Base-by-base conservation (phyloP, 768 basidiomycete genomes). In the Russula olivacea region DNA sequence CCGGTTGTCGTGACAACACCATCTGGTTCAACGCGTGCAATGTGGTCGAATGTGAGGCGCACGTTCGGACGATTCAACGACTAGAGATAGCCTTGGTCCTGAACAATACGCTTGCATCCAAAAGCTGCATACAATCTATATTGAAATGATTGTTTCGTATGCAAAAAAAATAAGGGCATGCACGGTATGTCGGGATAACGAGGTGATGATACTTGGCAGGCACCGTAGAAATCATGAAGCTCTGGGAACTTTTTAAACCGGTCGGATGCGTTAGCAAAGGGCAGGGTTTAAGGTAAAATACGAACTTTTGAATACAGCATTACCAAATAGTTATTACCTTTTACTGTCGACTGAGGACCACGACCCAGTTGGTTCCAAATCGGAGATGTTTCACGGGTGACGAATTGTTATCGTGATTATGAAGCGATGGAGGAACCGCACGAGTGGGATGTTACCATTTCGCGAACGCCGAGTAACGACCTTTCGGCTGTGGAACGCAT, bases 61-160 rank as follows among this genome's bases (percentile, higher is more conserved):
- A 86, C 80, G 69, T 87, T 86, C 1, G 81, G 75, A 52, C 74
- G 74, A 55, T 80, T 72, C 56, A 87, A 71, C 23, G 77, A 75
- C 12, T 77, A 69, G 17, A 87, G 77, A 69, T 85, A 86, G 32
- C 78, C 78, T 3, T 81, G 80, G 68, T 88, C 82, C 61, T 80
- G 76, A 21, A 87, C 80, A 25, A 86, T 78, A 45, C 86, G 78
- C 72, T 83, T 86, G 71, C 84, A 87, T 32, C 85, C 85, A 19
- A 80, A 75, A 45, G 79, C 82, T 83, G 45, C 3, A 55, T 17
- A 41, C 10, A 10, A 6, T 19, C 19, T 47, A 47, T 40, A 49
- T 40, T 3, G 4, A 14, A 21, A 21, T 40, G 19, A 2, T 23
- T 28, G 38, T 40, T 17, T 11, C 9, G 40, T 6, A 11, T n/a